A percentile compares a stretch with the other conserved stretches of the same genome.
phyloP scores from a whole-genome alignment of 2,329 filamentous ascomycete genomes.

The Microdochium bolleyi region DNA sequence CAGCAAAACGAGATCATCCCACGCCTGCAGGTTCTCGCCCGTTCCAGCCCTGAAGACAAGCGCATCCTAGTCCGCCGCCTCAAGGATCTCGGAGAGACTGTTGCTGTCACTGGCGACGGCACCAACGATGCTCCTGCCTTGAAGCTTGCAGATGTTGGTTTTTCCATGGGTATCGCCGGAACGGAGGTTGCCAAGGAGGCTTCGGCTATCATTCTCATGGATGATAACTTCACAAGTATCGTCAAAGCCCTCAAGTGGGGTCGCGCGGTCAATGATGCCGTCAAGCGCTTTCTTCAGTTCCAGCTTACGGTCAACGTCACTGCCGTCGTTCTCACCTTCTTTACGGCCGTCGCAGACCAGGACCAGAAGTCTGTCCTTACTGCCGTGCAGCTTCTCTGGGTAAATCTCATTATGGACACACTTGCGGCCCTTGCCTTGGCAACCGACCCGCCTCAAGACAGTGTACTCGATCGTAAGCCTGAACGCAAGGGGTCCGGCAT shows the following conservation, averaged over 20 bases:
- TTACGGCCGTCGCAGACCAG: conserved; percentile 68
- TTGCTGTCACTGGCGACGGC: conserved; percentile 76
- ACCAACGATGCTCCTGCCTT: conserved; percentile 79
- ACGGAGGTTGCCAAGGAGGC: conserved; percentile 82
- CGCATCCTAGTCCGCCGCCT: conserved; percentile 63
- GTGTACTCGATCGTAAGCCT: conserved; percentile 69
- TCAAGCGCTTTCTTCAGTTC: conserved; percentile 70
- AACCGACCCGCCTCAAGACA: conserved; percentile 80
- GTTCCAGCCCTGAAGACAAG: conserved; percentile 73
- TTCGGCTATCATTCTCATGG: conserved; percentile 79
- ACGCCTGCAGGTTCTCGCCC: conserved; percentile 60
- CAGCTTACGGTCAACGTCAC: conserved; percentile 88
- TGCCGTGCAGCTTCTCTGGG: conserved; percentile 89
- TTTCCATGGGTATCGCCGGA: conserved; percentile 79
- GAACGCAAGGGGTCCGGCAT: conserved; percentile 49
- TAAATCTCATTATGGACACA: conserved; percentile 96
- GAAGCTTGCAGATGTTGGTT: conserved; percentile 74
- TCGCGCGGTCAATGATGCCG: conserved; percentile 67
- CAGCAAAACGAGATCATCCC: conserved; percentile 63
- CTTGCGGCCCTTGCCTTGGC: conserved; percentile 83
- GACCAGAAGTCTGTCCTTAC: conserved; percentile 70
- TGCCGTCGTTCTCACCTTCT: conserved; percentile 78
- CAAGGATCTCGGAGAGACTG: conserved; percentile 66
- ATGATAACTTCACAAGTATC: conserved; percentile 82
- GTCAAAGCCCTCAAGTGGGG: conserved; percentile 80